Evolutionary conservation across 2,329 filamentous ascomycete species (phyloP).

Genomic region (Immersiporthe knoxdaviesiana): DNA sequence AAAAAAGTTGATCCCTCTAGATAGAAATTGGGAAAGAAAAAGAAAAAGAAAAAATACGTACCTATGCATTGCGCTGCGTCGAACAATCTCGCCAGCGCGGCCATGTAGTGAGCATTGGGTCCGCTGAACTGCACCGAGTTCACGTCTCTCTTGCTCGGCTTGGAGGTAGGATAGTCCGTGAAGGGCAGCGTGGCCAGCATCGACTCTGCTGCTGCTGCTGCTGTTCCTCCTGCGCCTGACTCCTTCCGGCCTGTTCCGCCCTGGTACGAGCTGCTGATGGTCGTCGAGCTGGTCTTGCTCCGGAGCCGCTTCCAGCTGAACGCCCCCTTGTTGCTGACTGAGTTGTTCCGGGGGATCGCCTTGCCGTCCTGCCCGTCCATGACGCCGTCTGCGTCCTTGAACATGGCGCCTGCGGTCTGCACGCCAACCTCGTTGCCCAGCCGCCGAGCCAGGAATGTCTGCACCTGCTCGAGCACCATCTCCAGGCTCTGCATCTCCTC

Average conservation of each 20-base stretch:
- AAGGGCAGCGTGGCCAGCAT: slow-evolving; percentile 75
- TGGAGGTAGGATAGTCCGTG: slow-evolving; percentile 66
- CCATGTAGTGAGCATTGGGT: slow-evolving; percentile 89
- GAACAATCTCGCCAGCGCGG: slow-evolving; percentile 83
- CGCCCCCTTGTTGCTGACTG: slow-evolving; percentile 74
- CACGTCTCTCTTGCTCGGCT: slow-evolving; percentile 73
- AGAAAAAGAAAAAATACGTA: slow-evolving; percentile 49
- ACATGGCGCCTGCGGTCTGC: slow-evolving; percentile 71
- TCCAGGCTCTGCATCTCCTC: slow-evolving; percentile 95
- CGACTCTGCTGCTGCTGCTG: no score
- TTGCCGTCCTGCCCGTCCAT: slow-evolving; percentile 47
- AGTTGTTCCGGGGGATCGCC: slow-evolving; percentile 57
- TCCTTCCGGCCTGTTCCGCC: slow-evolving; percentile 44
- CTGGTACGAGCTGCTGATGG: slow-evolving; percentile 56
- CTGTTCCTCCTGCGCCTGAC: slow-evolving; percentile 48
- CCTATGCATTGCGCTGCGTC: slow-evolving; percentile 92
- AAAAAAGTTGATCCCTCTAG: background rate
- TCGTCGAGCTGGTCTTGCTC: slow-evolving; percentile 80
- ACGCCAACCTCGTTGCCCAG: slow-evolving; percentile 93
- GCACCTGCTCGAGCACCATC: slow-evolving; percentile 81
- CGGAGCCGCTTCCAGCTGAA: slow-evolving; percentile 90
- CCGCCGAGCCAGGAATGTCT: slow-evolving; percentile 75
- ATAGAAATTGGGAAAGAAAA: background rate
- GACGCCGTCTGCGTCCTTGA: slow-evolving; percentile 65
- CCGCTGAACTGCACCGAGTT: slow-evolving; percentile 73